Conservation (phyloP, 1,139 yeast genomes). For the Kazachstania sp. region DNA sequence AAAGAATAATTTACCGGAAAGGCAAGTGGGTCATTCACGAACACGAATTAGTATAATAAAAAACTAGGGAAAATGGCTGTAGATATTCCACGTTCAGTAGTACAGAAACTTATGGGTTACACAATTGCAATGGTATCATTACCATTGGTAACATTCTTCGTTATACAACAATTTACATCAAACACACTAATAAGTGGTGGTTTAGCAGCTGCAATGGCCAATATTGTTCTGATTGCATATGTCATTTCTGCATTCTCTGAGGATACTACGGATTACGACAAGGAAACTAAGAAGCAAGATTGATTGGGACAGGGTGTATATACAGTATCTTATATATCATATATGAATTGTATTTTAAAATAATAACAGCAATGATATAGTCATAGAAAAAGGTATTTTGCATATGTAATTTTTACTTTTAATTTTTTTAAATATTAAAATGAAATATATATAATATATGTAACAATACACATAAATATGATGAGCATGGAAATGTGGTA, state of each 20-base stretch:
- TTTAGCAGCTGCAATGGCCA: slow-evolving; percentile 79
- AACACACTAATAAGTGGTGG: slow-evolving; percentile 82
- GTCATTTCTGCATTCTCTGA: slow-evolving; percentile 83
- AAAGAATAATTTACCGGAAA: too few relatives aligned
- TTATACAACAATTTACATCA: slow-evolving; percentile 43
- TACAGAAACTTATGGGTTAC: slow-evolving; percentile 67
- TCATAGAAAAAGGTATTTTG: background rate
- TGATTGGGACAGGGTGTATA: background rate
- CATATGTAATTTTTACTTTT: background rate
- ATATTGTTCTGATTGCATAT: slow-evolving; percentile 76
- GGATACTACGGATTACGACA: slow-evolving; percentile 42
- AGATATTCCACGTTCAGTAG: slow-evolving; percentile 46
- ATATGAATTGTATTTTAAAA: background rate
- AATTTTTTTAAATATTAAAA: too few relatives aligned
- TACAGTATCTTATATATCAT: background rate
- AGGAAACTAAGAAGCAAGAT: slow-evolving; percentile 20
- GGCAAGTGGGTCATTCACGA: too few relatives aligned
- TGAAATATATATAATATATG: background rate
- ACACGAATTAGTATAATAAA: too few relatives aligned
- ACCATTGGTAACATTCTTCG: slow-evolving; percentile 69
- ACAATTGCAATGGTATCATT: slow-evolving; percentile 81
- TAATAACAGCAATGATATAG: too few relatives aligned
- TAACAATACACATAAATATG: background rate
- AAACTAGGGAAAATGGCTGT: slow-evolving; percentile 37
- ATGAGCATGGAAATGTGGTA: too few relatives aligned